A percentile compares a stretch with the other conserved stretches of the same genome.
Evolutionary conservation across 345 rosid genomes (phyloP).

Genomic region (Rhizophora apiculata): DNA sequence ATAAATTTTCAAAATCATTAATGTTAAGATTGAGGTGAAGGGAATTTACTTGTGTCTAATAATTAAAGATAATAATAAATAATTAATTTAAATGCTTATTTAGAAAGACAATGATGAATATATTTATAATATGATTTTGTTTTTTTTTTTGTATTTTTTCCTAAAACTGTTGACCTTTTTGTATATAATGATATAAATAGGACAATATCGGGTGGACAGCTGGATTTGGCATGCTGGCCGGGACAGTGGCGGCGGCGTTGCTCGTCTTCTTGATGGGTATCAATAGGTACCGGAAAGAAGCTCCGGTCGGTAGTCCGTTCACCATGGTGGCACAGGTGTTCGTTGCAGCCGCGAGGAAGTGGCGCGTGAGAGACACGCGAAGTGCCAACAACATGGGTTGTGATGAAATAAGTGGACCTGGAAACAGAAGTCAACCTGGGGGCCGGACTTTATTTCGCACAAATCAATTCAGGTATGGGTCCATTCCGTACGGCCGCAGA

Average conservation of each 20-base stretch:
- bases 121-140: too few relatives aligned
- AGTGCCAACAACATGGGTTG: slow-evolving; percentile 34
- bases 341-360: slow-evolving; percentile 58
- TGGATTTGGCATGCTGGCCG: slow-evolving; percentile 59
- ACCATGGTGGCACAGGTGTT: slow-evolving; percentile 66
- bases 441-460: slow-evolving; percentile 40
- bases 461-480: slow-evolving; percentile 56
- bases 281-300: slow-evolving; percentile 48
- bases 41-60: too few relatives aligned
- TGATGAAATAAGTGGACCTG: slow-evolving; percentile 22
- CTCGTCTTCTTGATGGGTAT: slow-evolving; percentile 51
- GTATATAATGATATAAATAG: slow-evolving; percentile 20
- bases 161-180: background rate
- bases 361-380: slow-evolving; percentile 44
- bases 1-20: too few relatives aligned
- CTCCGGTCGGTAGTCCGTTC: slow-evolving; percentile 68
- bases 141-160: too few relatives aligned
- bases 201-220: slow-evolving; percentile 75
- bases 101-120: too few relatives aligned
- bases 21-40: too few relatives aligned
- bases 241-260: slow-evolving; percentile 43
- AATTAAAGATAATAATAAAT: too few relatives aligned
- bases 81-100: too few relatives aligned
- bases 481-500: background rate
- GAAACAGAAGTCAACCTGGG: slow-evolving; percentile 13